Percentiles rank a stretch among this genome's conserved stretches.
Conservation (phyloP, 768 basidiomycete genomes). For the Russula abietina region DNA sequence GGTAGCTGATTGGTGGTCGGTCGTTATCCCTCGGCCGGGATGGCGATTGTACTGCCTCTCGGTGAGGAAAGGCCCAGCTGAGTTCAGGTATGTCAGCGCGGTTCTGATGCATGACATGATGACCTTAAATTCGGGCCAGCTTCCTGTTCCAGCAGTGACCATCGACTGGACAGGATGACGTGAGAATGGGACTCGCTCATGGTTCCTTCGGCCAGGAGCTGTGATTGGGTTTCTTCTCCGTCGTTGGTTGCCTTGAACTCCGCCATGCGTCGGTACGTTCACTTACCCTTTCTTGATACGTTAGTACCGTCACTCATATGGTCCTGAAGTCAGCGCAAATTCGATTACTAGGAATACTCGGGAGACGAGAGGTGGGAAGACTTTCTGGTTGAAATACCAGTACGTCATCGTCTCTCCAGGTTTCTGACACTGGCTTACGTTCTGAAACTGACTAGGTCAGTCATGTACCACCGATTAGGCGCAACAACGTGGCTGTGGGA, state of each 20-base stretch:
- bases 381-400: not conserved
- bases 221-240: slow-evolving; percentile 13
- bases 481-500: not conserved
- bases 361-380: not conserved
- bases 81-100: slow-evolving; percentile 8
- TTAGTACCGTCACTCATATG: not conserved
- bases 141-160: not conserved
- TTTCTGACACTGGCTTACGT: not conserved
- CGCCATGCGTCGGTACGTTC: not conserved
- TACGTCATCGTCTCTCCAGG: not conserved
- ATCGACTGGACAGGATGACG: not conserved
- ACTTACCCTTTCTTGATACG: not conserved
- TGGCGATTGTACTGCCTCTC: slow-evolving; percentile 4
- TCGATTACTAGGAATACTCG: not conserved
- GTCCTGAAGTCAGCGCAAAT: not conserved
- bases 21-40: slow-evolving; percentile 21
- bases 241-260: slow-evolving; percentile 4
- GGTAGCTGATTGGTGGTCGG: slow-evolving; percentile 9
- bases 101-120: not conserved
- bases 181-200: slow-evolving; percentile 3
- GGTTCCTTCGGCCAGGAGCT: slow-evolving; percentile 20
- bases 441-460: not conserved
- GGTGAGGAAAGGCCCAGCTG: not conserved
- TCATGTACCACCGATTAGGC: not conserved
- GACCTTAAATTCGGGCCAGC: not conserved